These are phyloP conservation scores for Babesia microti DNA, from an alignment of 169 alveolate genomes.

Conservation along the genomic window DNA sequence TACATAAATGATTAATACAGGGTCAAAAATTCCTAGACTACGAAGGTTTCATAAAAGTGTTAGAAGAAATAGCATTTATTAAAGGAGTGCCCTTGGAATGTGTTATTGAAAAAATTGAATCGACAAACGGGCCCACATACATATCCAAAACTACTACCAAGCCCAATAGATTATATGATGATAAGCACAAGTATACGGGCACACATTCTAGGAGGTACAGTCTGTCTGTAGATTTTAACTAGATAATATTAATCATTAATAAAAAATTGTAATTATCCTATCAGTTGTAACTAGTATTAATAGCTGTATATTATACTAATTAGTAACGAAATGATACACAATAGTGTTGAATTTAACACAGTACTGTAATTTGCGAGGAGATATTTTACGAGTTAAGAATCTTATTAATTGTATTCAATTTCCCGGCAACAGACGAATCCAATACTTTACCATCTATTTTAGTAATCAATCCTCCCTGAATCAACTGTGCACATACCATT, in stretches of 20 bases:
- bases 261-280: neutral
- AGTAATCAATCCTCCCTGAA: slow-evolving; percentile 39
- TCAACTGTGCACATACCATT: no score
- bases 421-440: slow-evolving; percentile 27
- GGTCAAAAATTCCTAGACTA: slow-evolving; percentile 9
- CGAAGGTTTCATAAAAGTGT: slow-evolving; percentile 11
- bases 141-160: slow-evolving; percentile 17
- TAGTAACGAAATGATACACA: neutral
- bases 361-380: neutral
- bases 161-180: slow-evolving; percentile 32
- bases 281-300: neutral
- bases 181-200: slow-evolving; percentile 30
- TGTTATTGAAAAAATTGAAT: neutral
- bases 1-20: neutral
- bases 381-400: neutral
- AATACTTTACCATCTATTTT: slow-evolving; percentile 38
- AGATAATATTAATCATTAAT: neutral
- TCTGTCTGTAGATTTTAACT: no score
- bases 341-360: neutral
- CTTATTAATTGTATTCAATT: no score
- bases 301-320: neutral
- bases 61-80: slow-evolving; percentile 11
- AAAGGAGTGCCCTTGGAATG: neutral
- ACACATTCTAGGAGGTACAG: slow-evolving; percentile 46
- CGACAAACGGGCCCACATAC: slow-evolving; percentile 15